phyloP scores from a whole-genome alignment of 441 rosid species.

The Adansonia gregorii region DNA sequence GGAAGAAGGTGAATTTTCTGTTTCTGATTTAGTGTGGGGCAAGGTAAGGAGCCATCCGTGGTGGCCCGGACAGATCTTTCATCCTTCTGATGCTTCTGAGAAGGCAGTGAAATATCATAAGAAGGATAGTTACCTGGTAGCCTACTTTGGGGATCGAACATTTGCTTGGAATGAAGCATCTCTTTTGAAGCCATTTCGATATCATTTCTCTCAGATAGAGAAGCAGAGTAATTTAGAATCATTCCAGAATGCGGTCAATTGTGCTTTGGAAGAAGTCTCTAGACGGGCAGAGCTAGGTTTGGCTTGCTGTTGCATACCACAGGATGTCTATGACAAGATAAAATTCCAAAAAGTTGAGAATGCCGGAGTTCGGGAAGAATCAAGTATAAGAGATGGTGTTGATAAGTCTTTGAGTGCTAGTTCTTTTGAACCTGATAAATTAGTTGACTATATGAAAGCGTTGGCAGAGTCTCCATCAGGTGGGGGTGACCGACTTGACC shows the following conservation, averaged over 20 bases:
- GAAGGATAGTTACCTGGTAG: conserved; percentile 51
- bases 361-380: conserved; percentile 54
- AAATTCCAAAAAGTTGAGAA: conserved; percentile 59
- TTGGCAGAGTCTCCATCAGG: conserved; percentile 55
- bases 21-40: conserved; percentile 56
- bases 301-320: conserved; percentile 49
- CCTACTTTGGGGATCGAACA: conserved; percentile 56
- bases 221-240: conserved; percentile 50
- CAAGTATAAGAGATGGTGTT: conserved; percentile 42
- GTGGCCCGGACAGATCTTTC: conserved; percentile 64
- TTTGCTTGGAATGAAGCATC: conserved; percentile 58
- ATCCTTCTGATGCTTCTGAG: conserved; percentile 53
- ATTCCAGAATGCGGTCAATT: conserved; percentile 48
- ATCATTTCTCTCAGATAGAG: conserved; percentile 44
- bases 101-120: conserved; percentile 48
- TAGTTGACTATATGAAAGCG: conserved; percentile 53
- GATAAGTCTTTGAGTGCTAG: conserved; percentile 37
- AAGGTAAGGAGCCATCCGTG: conserved; percentile 60
- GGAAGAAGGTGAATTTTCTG: conserved; percentile 42
- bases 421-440: conserved; percentile 53
- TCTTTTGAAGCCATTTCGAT: conserved; percentile 43
- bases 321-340: conserved; percentile 44
- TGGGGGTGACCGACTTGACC: conserved; percentile 56
- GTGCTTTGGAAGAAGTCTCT: conserved; percentile 54
- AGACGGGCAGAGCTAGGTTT: conserved; percentile 47